Base-by-base conservation (phyloP, 371 early-diverging fungal species). In the Mortierella sp. region DNA sequence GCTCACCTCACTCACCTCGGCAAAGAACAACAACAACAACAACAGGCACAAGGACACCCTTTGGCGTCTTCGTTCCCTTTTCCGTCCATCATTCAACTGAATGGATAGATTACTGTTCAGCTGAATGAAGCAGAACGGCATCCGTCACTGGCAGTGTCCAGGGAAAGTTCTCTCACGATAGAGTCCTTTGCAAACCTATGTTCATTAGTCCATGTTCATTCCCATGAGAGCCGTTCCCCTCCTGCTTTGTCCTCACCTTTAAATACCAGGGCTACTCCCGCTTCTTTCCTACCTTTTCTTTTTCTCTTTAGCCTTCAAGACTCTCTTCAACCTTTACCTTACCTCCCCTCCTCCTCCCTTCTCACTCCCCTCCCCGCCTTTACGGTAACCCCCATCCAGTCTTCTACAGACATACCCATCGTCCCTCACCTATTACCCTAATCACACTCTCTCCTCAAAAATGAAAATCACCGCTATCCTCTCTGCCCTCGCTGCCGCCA, bases 401-500 rank as follows among this genome's bases (percentile, higher is more conserved):
- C 76, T 75, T 75, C 64, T 52, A 69, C 75, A 75, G 70, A 64
- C 65, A 24, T 74, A 55, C 41, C 40, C 66, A 39, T 16, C 41
- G 16, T 52, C 43, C 11, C 65, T 45, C 37, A 34, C 34, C 44
- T 44, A 41, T 9, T 16, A 37, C 26, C 29, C 11, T 48, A 24
- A 55, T n/a, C n/a, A n/a, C n/a, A 61, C 43, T 68, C 65, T 10
- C 14, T 44, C 19, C 16, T 34, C 63, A 45, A 71, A 37, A 19
- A 82, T 82, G 83, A 82, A 82, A 69, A 64, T 82, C 68, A 52
- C 76, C 11, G 58, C 73, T 45, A 78, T 82, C 64, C 73, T 82
- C 73, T 75, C 79, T 19, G 44, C 72, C 39, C 73, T 82, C n/a
- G 73, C 83, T 16, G 83, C 79, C 19, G 83, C 73, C 53, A 74